Percentiles rank a stretch among this genome's conserved stretches.
phyloP scores from a whole-genome alignment of 352 stramenopile genomes.

The Globisporangium takayamanum region DNA sequence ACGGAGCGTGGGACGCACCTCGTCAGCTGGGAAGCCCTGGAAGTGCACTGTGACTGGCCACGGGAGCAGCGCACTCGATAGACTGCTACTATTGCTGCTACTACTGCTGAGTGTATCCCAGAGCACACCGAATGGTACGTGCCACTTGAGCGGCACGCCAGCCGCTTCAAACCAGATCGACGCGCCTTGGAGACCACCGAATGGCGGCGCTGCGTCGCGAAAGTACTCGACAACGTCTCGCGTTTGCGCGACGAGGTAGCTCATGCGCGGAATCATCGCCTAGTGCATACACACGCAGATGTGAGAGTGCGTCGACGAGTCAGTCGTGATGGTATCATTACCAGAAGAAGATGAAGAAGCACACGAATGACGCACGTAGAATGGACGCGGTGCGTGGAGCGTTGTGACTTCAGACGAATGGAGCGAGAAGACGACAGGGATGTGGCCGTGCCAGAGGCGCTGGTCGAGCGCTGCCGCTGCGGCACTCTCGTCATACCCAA shows the following conservation, averaged over 20 bases:
- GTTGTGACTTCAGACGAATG: slow-evolving; percentile 73
- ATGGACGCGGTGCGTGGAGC: slow-evolving; percentile 66
- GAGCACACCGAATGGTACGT: slow-evolving; percentile 69
- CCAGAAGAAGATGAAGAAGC: background rate
- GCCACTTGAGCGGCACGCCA: slow-evolving; percentile 64
- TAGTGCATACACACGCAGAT: slow-evolving; percentile 14
- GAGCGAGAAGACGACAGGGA: slow-evolving; percentile 76
- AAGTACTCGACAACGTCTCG: slow-evolving; percentile 77
- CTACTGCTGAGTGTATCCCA: slow-evolving; percentile 37
- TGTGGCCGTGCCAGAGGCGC: slow-evolving; percentile 51
- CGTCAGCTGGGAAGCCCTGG: slow-evolving; percentile 49
- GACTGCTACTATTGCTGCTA: slow-evolving; percentile 1
- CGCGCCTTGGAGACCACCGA: slow-evolving; percentile 40
- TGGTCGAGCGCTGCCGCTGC: slow-evolving; percentile 6
- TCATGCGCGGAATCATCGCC: slow-evolving; percentile 80
- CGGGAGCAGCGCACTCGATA: slow-evolving; percentile 23
- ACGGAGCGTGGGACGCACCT: slow-evolving; percentile 15
- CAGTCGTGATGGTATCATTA: background rate
- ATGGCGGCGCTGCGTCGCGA: slow-evolving; percentile 56
- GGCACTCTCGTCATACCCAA: too few species aligned
- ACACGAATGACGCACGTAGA: slow-evolving; percentile 45
- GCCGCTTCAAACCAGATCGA: slow-evolving; percentile 71
- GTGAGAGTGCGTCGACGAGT: slow-evolving; percentile 1
- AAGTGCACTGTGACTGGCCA: slow-evolving; percentile 81
- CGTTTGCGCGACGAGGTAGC: slow-evolving; percentile 69